These are phyloP conservation scores for Cyberlindnera euphorbiae DNA, from an alignment of 805 yeast species.

Conservation along the genomic window DNA sequence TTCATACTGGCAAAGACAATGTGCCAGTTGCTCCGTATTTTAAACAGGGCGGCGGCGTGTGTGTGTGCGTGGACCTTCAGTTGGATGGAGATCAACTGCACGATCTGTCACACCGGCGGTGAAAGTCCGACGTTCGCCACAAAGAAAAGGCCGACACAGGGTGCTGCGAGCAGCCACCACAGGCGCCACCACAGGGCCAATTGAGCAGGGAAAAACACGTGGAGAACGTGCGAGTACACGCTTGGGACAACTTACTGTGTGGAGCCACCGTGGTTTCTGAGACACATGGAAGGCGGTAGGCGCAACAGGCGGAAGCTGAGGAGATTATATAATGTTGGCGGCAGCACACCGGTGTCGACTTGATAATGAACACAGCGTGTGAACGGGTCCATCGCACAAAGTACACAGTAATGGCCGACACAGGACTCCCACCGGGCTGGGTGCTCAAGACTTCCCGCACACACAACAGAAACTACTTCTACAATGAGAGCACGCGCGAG, in stretches of 20 bases:
- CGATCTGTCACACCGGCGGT: no score
- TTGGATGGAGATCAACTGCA: no score
- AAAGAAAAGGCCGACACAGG: no score
- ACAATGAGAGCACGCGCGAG: constrained; percentile 61
- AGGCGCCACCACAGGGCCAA: no score
- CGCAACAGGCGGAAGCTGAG: background rate
- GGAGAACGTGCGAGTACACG: background rate
- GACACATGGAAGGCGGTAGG: constrained; percentile 9
- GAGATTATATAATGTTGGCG: background rate
- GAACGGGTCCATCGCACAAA: no score
- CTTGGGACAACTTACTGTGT: constrained; percentile 15
- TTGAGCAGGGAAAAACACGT: background rate
- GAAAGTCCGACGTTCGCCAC: no score
- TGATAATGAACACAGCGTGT: background rate
- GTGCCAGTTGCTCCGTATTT: no score
- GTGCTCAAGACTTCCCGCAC: constrained; percentile 71
- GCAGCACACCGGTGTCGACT: background rate
- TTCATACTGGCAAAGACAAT: no score
- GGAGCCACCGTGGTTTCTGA: constrained; percentile 14
- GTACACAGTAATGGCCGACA: constrained; percentile 24
- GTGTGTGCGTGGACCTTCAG: no score
- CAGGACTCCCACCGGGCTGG: constrained; percentile 90
- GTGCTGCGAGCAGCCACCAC: no score
- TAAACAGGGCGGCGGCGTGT: no score
- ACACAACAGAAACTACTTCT: constrained; percentile 80